A percentile compares a stretch with the other conserved stretches of the same genome.
These are phyloP conservation scores for Tubosaeta brunneosetosa DNA, from an alignment of 768 basidiomycete species.

Conservation along the genomic window DNA sequence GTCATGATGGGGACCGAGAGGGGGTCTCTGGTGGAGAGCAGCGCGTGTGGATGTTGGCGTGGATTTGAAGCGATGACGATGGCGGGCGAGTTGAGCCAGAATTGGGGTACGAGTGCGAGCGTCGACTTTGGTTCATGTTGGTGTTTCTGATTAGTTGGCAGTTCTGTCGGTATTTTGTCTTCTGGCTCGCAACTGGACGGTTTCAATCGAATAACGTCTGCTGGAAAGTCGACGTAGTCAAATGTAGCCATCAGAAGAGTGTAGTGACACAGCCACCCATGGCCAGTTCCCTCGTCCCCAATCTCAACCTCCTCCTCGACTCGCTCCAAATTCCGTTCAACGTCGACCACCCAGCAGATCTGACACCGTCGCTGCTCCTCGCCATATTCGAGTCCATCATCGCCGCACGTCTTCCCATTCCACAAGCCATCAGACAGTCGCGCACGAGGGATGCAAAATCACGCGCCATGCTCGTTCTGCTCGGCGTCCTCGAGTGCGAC, in stretches of 20 bases:
- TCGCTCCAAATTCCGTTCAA: conserved; percentile 42
- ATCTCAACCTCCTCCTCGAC: conserved; percentile 45
- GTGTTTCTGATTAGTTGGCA: conserved; percentile 25
- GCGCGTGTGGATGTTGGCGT: not conserved
- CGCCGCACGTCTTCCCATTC: conserved; percentile 47
- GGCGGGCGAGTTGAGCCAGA: not conserved
- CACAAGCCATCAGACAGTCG: conserved; percentile 31
- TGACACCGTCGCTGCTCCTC: conserved; percentile 69
- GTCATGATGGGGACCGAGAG: conserved; percentile 48
- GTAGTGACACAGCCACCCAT: not conserved
- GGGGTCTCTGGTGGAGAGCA: conserved; percentile 18
- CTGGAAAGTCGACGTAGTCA: too few relatives aligned
- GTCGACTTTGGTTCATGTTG: not conserved
- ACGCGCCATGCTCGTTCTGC: conserved; percentile 67
- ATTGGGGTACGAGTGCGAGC: conserved; percentile 22
- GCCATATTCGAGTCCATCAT: conserved; percentile 65
- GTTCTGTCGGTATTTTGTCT: conserved; percentile 32
- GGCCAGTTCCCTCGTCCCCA: conserved; percentile 10
- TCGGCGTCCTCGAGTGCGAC: conserved; percentile 69
- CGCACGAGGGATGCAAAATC: conserved; percentile 41
- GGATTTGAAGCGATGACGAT: conserved; percentile 20
- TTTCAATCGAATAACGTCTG: too few relatives aligned
- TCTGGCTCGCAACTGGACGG: too few relatives aligned
- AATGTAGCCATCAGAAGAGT: not conserved
- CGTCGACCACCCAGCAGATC: conserved; percentile 50